Evolutionary conservation across 2,329 filamentous ascomycete genomes (phyloP).

Genomic region (Stagonosporopsis vannaccii): DNA sequence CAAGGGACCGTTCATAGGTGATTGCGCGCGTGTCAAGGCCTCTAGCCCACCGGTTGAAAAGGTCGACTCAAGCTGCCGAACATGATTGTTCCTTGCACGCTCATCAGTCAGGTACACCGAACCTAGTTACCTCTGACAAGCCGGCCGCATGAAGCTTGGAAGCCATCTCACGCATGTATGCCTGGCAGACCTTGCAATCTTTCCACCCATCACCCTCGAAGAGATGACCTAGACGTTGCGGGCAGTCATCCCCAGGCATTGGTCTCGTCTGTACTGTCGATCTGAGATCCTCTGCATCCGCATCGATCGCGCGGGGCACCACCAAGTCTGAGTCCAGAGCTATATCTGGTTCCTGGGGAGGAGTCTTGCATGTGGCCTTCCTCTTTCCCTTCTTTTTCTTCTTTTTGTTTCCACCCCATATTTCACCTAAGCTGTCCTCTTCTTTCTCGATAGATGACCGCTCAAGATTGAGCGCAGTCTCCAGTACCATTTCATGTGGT

Average conservation of each 20-base stretch:
- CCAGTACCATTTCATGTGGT: not conserved
- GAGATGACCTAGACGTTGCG: slow-evolving; percentile 18
- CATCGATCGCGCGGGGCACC: not conserved
- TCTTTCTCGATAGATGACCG: not conserved
- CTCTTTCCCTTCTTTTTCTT: not conserved
- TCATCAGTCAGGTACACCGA: not conserved
- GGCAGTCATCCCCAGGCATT: slow-evolving; percentile 3
- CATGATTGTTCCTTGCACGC: not conserved
- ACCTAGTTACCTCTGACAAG: not conserved
- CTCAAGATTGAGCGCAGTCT: not conserved
- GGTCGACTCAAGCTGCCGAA: not conserved
- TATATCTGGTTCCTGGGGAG: not conserved
- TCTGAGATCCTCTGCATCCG: not conserved
- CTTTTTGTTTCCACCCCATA: not conserved
- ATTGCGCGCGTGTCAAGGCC: not conserved
- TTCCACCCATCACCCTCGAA: slow-evolving; percentile 21
- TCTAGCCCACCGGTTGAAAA: not conserved
- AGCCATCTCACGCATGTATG: slow-evolving; percentile 18
- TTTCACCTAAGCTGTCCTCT: not conserved
- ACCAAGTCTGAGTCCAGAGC: not conserved
- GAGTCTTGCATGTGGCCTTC: not conserved
- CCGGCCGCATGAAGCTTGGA: slow-evolving; percentile 5
- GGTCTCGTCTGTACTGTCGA: not conserved
- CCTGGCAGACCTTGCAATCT: slow-evolving; percentile 18
- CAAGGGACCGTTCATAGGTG: not conserved